These are phyloP conservation scores for Candida ponderosae DNA, from an alignment of 805 yeast genomes.

Conservation along the genomic window DNA sequence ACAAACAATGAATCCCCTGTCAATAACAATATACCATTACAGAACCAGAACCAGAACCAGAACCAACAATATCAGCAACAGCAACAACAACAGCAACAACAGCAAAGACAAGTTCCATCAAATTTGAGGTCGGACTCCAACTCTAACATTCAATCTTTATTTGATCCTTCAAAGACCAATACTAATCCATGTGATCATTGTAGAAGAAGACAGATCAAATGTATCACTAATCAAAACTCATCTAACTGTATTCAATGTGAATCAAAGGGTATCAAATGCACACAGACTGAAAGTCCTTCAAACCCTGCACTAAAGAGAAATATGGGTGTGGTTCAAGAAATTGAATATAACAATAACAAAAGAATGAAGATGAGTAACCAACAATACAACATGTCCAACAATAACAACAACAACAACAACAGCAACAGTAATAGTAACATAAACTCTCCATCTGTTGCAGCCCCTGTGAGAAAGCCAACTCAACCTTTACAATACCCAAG, in stretches of 20 bases:
- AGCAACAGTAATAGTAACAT: constrained; percentile 3
- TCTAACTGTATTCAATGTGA: constrained; percentile 72
- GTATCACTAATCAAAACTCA: constrained; percentile 60
- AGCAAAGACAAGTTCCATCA: background rate
- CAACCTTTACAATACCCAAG: constrained; percentile 79
- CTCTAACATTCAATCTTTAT: constrained; percentile 10
- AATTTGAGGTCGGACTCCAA: constrained; percentile 4
- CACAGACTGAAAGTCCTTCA: constrained; percentile 53
- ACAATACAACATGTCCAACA: constrained; percentile 3
- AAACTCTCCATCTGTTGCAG: constrained; percentile 1
- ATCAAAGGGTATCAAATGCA: constrained; percentile 63
- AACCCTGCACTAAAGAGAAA: constrained; percentile 29
- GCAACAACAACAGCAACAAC: constrained; percentile 4
- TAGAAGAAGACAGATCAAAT: constrained; percentile 69
- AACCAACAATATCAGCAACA: constrained; percentile 5
- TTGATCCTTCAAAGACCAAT: constrained; percentile 6
- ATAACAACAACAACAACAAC: constrained; percentile 2
- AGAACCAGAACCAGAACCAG: background rate
- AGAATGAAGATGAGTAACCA: constrained; percentile 14
- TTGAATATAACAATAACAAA: constrained; percentile 17
- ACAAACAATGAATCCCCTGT: background rate
- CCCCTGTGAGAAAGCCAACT: background rate
- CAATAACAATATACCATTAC: background rate
- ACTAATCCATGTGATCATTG: constrained; percentile 74
- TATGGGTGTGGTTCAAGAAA: constrained; percentile 15